A percentile compares a stretch with the other conserved stretches of the same genome.
Evolutionary conservation across 768 basidiomycete species (phyloP).

Genomic region (Dentipellis sp.): DNA sequence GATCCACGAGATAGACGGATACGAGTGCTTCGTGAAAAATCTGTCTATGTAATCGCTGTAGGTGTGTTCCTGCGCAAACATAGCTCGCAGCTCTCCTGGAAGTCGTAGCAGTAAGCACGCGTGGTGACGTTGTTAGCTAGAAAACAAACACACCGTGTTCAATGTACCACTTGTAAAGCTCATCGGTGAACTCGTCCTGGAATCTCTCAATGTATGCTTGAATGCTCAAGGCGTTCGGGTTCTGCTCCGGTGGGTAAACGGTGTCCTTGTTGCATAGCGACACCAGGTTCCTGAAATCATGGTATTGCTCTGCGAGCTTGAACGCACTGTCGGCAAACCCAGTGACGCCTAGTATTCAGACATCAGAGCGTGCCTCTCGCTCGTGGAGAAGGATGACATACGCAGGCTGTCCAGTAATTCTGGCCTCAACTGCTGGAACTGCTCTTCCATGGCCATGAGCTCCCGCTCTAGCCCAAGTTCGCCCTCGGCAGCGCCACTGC

Average conservation of each 20-base stretch:
- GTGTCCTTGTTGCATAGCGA: slow-evolving; percentile 66
- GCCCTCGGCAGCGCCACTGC: slow-evolving; percentile 34
- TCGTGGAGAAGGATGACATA: slow-evolving; percentile 27
- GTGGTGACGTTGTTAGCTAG: background rate
- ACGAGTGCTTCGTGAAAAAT: slow-evolving; percentile 54
- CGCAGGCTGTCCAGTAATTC: slow-evolving; percentile 75
- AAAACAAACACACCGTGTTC: slow-evolving; percentile 55
- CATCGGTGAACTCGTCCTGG: slow-evolving; percentile 76
- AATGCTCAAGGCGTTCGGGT: slow-evolving; percentile 54
- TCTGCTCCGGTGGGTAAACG: slow-evolving; percentile 54
- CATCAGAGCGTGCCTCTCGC: background rate
- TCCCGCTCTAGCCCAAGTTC: slow-evolving; percentile 47
- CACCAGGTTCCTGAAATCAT: slow-evolving; percentile 80
- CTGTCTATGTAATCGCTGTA: slow-evolving; percentile 58
- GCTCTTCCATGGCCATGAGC: slow-evolving; percentile 48
- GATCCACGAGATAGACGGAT: slow-evolving; percentile 74
- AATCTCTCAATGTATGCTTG: slow-evolving; percentile 69
- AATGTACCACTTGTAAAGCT: slow-evolving; percentile 90
- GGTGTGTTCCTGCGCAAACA: slow-evolving; percentile 69
- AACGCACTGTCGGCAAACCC: slow-evolving; percentile 68
- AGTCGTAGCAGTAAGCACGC: background rate
- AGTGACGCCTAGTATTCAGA: slow-evolving; percentile 40
- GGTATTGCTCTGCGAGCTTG: slow-evolving; percentile 75
- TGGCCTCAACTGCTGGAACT: slow-evolving; percentile 64
- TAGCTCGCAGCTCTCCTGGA: slow-evolving; percentile 67